Conservation (phyloP, 106 monocot species). For the Cymbidium sinense region DNA sequence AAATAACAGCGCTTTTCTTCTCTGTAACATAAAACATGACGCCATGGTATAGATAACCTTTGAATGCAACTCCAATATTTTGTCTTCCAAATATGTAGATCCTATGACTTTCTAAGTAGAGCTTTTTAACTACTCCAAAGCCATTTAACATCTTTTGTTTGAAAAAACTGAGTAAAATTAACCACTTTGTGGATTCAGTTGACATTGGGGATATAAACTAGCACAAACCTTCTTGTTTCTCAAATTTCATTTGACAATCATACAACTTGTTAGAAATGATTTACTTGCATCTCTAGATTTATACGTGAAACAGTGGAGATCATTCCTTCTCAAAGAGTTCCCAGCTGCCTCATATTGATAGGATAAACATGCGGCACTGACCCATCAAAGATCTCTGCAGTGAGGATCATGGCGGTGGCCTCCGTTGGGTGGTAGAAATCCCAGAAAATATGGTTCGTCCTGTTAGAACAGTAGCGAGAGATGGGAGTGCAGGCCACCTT, state of each 20-base stretch:
- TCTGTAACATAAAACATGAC: no score
- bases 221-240: background rate
- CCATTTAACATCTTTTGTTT: no score
- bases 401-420: conserved; percentile 4
- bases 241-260: background rate
- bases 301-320: background rate
- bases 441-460: conserved; percentile 42
- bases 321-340: conserved; percentile 11
- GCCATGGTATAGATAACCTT: no score
- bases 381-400: conserved; percentile 18
- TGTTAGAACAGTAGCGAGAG: conserved; percentile 36
- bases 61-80: no score
- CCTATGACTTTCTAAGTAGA: no score
- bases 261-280: background rate
- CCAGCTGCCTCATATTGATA: conserved; percentile 28
- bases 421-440: conserved; percentile 55
- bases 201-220: background rate
- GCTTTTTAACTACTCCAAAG: no score
- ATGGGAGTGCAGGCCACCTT: no score
- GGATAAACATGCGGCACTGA: no score
- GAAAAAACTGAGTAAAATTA: no score
- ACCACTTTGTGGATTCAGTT: background rate
- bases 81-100: no score
- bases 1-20: no score
- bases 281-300: background rate